Conservation (phyloP, 331 rosid species). For the Quercus tomentella region DNA sequence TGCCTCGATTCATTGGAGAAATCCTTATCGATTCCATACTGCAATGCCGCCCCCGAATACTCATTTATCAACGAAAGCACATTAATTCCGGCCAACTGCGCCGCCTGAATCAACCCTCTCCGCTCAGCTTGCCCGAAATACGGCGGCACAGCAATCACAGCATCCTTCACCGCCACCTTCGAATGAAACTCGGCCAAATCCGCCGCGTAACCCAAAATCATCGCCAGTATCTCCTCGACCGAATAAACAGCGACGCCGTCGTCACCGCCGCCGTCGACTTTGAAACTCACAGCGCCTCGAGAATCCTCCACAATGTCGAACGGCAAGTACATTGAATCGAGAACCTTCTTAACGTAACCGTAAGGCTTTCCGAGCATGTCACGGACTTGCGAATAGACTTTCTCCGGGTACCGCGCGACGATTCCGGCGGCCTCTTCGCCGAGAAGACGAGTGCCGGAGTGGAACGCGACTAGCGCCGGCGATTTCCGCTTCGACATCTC, state of each 20-base stretch:
- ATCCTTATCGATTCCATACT: constrained; percentile 94
- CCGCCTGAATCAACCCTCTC: constrained; percentile 73
- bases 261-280: constrained; percentile 40
- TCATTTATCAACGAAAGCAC: constrained; percentile 84
- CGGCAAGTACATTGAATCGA: constrained; percentile 73
- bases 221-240: constrained; percentile 77
- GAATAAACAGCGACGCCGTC: constrained; percentile 42
- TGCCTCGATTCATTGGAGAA: constrained; percentile 78
- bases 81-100: constrained; percentile 77
- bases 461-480: constrained; percentile 76
- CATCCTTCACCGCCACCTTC: constrained; percentile 71
- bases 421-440: constrained; percentile 95
- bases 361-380: constrained; percentile 81
- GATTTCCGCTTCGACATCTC: constrained; percentile 98
- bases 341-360: constrained; percentile 29
- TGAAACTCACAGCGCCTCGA: constrained; percentile 57
- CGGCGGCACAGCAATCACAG: constrained; percentile 87
- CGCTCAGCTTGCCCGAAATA: constrained; percentile 93
- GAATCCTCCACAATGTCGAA: constrained; percentile 60
- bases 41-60: constrained; percentile 95
- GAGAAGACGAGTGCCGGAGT: constrained; percentile 68
- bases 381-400: constrained; percentile 75
- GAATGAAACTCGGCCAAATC: constrained; percentile 84
- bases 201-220: constrained; percentile 65
- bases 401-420: constrained; percentile 80